These are phyloP conservation scores for Epichloe glyceriae DNA, from an alignment of 2,329 filamentous ascomycete species.

Conservation along the genomic window DNA sequence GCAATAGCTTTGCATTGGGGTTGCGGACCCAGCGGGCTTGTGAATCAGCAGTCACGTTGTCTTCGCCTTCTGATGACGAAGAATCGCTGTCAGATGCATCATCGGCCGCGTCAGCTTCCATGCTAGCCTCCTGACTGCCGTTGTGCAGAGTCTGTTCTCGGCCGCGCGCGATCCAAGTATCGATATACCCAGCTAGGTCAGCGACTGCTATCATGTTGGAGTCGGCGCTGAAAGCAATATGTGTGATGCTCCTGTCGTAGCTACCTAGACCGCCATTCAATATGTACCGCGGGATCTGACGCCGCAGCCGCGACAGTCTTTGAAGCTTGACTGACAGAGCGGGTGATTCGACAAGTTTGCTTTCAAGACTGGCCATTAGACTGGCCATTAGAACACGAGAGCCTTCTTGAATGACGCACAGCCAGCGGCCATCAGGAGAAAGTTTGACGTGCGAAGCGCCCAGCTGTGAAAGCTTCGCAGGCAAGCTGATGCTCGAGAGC, in stretches of 20 bases:
- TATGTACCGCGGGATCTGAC: slow-evolving; percentile 39
- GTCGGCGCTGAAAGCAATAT: slow-evolving; percentile 66
- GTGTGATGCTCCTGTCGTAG: slow-evolving; percentile 66
- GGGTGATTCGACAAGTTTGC: slow-evolving; percentile 7
- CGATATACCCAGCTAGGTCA: slow-evolving; percentile 74
- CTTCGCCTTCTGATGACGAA: slow-evolving; percentile 26
- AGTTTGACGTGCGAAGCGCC: slow-evolving; percentile 61
- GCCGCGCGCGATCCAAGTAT: slow-evolving; percentile 65
- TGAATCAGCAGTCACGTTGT: slow-evolving; percentile 28
- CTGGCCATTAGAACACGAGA: slow-evolving; percentile 39
- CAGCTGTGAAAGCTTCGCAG: slow-evolving; percentile 37
- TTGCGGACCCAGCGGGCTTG: slow-evolving; percentile 60
- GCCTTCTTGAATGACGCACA: slow-evolving; percentile 50
- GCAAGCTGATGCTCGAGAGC: slow-evolving; percentile 57
- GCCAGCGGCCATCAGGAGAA: slow-evolving; percentile 57
- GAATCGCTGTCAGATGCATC: slow-evolving; percentile 26
- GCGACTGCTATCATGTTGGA: slow-evolving; percentile 66
- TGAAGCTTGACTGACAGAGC: slow-evolving; percentile 24
- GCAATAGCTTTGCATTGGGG: slow-evolving; percentile 54
- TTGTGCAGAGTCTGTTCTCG: slow-evolving; percentile 17
- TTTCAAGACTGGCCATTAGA: slow-evolving; percentile 24
- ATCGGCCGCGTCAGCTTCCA: slow-evolving; percentile 19
- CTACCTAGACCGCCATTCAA: slow-evolving; percentile 54
- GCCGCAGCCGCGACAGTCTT: slow-evolving; percentile 38
- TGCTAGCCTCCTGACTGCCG: slow-evolving; percentile 17